These are phyloP conservation scores for Albizia julibrissin DNA, from an alignment of 306 rosid species.

Conservation along the genomic window DNA sequence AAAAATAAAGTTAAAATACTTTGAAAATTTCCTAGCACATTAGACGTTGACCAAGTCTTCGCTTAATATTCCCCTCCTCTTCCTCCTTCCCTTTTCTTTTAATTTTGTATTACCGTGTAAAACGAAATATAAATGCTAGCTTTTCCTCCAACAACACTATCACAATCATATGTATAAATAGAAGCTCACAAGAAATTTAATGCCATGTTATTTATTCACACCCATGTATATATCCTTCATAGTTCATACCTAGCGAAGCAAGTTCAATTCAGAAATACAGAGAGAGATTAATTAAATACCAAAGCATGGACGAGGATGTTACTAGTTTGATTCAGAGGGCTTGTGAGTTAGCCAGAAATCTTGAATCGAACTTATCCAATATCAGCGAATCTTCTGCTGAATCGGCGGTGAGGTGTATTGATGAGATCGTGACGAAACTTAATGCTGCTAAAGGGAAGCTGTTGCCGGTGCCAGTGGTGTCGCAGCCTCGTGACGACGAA, in stretches of 20 bases:
- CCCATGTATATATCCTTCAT: neutral
- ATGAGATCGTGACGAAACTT: conserved; percentile 42
- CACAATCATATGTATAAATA: conserved; percentile 4
- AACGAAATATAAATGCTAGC: conserved; percentile 24
- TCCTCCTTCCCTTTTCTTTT: neutral
- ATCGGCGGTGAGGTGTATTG: conserved; percentile 35
- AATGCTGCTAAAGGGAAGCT: conserved; percentile 33
- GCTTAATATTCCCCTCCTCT: conserved; percentile 12
- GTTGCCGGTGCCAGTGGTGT: neutral
- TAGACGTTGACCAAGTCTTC: conserved; percentile 64
- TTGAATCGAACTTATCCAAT: conserved; percentile 44
- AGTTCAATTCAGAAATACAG: neutral
- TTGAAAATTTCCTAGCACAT: conserved; percentile 36
- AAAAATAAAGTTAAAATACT: neutral
- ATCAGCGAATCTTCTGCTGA: conserved; percentile 38
- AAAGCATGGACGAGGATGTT: conserved; percentile 46
- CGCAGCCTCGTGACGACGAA: neutral
- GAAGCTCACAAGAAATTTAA: conserved; percentile 23
- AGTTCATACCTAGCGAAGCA: neutral
- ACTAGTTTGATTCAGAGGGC: conserved; percentile 39
- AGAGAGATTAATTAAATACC: neutral
- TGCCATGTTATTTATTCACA: neutral
- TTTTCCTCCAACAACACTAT: neutral
- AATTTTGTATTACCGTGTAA: conserved; percentile 39
- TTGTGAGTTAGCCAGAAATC: conserved; percentile 46